Percentiles rank a stretch among this genome's conserved stretches.
Evolutionary conservation across 2,329 filamentous ascomycete species (phyloP).

Genomic region (Fusarium sp.): DNA sequence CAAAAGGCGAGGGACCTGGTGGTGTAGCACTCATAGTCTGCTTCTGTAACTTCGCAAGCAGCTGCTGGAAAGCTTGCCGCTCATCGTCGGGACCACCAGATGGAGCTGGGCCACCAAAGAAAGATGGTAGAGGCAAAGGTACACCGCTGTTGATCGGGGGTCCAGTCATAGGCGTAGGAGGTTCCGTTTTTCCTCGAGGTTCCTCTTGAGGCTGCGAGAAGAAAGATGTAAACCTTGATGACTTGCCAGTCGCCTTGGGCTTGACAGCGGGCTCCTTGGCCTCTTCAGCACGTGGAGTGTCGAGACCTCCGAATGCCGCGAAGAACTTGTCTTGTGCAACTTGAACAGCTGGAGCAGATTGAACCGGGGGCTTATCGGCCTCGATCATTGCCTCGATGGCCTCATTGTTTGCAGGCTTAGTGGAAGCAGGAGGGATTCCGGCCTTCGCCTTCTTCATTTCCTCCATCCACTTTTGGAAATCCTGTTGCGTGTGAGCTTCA

Average conservation of each 20-base stretch:
- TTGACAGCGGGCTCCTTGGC: conserved; percentile 60
- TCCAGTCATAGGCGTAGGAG: conserved; percentile 58
- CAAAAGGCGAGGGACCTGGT: conserved; percentile 58
- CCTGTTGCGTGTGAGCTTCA: conserved; percentile 83
- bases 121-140: conserved; percentile 37
- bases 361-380: conserved; percentile 65
- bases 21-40: conserved; percentile 64
- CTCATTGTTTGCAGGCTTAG: conserved; percentile 52
- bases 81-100: conserved; percentile 70
- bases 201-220: conserved; percentile 69
- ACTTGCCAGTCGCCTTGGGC: conserved; percentile 71
- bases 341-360: conserved; percentile 74
- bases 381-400: conserved; percentile 56
- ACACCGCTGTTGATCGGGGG: conserved; percentile 32
- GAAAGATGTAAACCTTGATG: conserved; percentile 89
- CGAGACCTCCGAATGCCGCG: conserved; percentile 62
- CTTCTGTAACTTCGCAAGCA: conserved; percentile 83
- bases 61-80: conserved; percentile 85
- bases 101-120: conserved; percentile 47
- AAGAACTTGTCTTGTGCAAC: conserved; percentile 84
- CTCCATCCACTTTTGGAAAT: conserved; percentile 96
- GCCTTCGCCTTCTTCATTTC: conserved; percentile 80
- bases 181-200: conserved; percentile 62
- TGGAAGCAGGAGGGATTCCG: conserved; percentile 52
- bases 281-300: conserved; percentile 66